Conservation (phyloP, 257 asterid species). For the Gynochthodes officinalis region DNA sequence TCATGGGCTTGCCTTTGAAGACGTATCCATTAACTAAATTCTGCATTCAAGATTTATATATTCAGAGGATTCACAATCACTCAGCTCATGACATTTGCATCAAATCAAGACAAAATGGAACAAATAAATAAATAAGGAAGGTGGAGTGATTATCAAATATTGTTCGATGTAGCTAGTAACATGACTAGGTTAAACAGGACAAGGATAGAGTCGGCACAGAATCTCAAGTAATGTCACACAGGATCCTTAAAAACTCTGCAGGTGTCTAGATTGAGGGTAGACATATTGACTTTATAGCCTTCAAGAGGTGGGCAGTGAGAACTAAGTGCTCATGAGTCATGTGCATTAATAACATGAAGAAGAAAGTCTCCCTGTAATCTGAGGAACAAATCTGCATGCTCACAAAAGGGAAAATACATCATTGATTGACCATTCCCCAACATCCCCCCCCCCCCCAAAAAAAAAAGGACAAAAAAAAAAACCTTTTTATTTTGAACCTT, state of each 20-base stretch:
- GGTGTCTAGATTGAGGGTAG: background rate
- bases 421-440: too few relatives aligned
- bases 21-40: constrained; percentile 71
- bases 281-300: background rate
- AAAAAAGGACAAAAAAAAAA: too few relatives aligned
- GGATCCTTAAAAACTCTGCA: background rate
- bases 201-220: background rate
- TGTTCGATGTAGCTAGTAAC: background rate
- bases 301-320: background rate
- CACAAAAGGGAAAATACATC: too few relatives aligned
- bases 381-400: too few relatives aligned
- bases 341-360: background rate
- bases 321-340: background rate
- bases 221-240: background rate
- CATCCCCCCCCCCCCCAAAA: too few relatives aligned
- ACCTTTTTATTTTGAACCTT: too few relatives aligned
- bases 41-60: constrained; percentile 42
- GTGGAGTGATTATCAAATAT: background rate
- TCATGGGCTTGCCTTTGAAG: constrained; percentile 80
- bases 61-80: background rate
- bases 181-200: background rate
- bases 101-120: background rate
- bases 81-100: background rate
- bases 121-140: background rate
- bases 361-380: too few relatives aligned